Conservation (phyloP, 1,284 basidiomycete genomes). For the Pyrrhoderma lamaoense region DNA sequence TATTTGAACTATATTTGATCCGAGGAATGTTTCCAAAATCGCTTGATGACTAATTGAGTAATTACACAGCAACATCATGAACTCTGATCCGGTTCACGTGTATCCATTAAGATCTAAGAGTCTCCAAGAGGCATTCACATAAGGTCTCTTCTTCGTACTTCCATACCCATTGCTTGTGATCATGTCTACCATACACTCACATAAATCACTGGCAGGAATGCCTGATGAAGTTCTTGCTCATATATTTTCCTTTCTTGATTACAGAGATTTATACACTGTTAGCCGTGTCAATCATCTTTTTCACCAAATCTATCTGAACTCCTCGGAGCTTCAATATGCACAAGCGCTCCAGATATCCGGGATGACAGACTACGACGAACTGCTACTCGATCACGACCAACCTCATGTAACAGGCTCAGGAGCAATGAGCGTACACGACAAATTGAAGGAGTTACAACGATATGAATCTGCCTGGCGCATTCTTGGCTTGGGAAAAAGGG, state of each 20-base stretch:
- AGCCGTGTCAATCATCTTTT: conserved; percentile 5
- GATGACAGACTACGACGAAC: conserved; percentile 3
- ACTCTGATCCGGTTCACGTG: too few relatives aligned
- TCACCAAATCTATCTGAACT: conserved; percentile 2
- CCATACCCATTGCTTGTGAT: background rate
- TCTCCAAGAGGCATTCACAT: too few relatives aligned
- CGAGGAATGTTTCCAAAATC: too few relatives aligned
- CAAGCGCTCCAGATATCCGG: conserved; percentile 5
- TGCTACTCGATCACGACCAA: too few relatives aligned
- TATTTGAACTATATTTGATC: too few relatives aligned
- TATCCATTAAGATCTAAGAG: too few relatives aligned
- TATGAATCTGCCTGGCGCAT: conserved; percentile 8
- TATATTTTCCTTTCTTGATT: conserved; percentile 11
- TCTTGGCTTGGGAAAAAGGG: conserved; percentile 1
- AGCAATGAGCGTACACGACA: background rate
- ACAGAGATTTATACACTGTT: conserved; percentile 5
- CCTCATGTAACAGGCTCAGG: background rate
- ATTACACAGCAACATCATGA: too few relatives aligned
- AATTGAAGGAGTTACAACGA: conserved; percentile 4
- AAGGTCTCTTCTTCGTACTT: background rate
- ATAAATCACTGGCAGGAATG: background rate
- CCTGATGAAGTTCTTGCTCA: conserved; percentile 9
- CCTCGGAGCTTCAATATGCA: conserved; percentile 6
- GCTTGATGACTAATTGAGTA: too few relatives aligned
- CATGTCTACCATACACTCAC: too few relatives aligned